phyloP scores from a whole-genome alignment of 2,329 filamentous ascomycete species.

The Aspergillus piperis region DNA sequence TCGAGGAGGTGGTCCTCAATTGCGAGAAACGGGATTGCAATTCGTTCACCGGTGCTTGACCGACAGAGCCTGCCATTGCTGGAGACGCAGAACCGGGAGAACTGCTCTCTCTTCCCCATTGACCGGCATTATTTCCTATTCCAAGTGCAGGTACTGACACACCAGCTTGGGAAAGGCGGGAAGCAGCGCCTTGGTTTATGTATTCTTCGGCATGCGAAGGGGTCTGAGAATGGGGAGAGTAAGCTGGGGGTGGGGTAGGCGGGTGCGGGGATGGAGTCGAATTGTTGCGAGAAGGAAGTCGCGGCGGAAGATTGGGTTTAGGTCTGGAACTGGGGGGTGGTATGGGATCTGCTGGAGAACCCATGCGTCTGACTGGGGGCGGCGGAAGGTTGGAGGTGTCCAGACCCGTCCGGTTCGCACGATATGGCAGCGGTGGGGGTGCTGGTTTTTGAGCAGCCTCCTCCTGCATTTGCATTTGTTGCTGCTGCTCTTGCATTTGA shows the following conservation, averaged over 20 bases:
- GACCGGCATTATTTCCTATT: slow-evolving; percentile 55
- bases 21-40: slow-evolving; percentile 68
- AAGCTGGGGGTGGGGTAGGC: slow-evolving; percentile 47
- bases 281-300: slow-evolving; percentile 69
- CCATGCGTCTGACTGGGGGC: slow-evolving; percentile 61
- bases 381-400: slow-evolving; percentile 68
- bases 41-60: slow-evolving; percentile 58
- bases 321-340: slow-evolving; percentile 37
- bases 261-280: slow-evolving; percentile 50
- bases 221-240: slow-evolving; percentile 45
- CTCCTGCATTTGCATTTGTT: slow-evolving; percentile 25
- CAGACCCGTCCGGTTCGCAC: slow-evolving; percentile 69
- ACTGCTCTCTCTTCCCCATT: slow-evolving; percentile 26
- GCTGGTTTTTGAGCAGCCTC: slow-evolving; percentile 38
- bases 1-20: slow-evolving; percentile 47
- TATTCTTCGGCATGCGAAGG: slow-evolving; percentile 37
- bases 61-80: slow-evolving; percentile 23
- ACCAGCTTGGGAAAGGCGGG: slow-evolving; percentile 70
- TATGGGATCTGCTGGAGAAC: slow-evolving; percentile 30
- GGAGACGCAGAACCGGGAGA: slow-evolving; percentile 26
- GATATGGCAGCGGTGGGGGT: slow-evolving; percentile 65
- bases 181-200: slow-evolving; percentile 62
- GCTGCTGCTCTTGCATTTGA: slow-evolving; percentile 19
- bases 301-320: slow-evolving; percentile 64
- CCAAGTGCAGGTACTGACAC: slow-evolving; percentile 77